Conservation (phyloP, 345 rosid genomes). For the Syzygium grande region DNA sequence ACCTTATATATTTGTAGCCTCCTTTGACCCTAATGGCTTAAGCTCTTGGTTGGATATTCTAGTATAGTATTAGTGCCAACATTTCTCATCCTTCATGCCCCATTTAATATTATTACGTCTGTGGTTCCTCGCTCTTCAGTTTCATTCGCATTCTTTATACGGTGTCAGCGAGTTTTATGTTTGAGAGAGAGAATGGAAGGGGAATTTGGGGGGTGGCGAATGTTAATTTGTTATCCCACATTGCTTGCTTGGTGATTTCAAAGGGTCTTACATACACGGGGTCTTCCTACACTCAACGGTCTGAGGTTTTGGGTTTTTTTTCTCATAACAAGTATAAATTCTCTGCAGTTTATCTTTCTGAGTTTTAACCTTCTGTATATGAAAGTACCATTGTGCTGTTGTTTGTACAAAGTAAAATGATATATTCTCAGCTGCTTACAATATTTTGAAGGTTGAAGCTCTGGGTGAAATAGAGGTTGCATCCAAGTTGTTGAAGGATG, state of each 20-base stretch:
- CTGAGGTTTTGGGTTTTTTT: not conserved
- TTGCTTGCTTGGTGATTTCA: not conserved
- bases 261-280: not conserved
- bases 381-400: not conserved
- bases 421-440: slow-evolving; percentile 5
- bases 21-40: not conserved
- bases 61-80: not conserved
- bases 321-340: not conserved
- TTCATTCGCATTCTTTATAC: not conserved
- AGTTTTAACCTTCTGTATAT: not conserved
- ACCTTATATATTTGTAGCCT: not conserved
- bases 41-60: not conserved
- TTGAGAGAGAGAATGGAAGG: not conserved
- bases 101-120: not conserved
- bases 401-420: not conserved
- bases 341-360: not conserved
- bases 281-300: not conserved
- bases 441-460: slow-evolving; percentile 69
- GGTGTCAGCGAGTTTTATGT: not conserved
- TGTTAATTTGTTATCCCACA: not conserved
- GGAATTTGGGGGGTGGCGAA: not conserved
- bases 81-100: not conserved
- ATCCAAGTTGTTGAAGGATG: slow-evolving; percentile 58
- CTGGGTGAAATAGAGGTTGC: slow-evolving; percentile 85
- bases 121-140: not conserved